These are phyloP conservation scores for Hamamelis virginiana DNA, from an alignment of 164 flowering plant genomes.

Conservation along the genomic window DNA sequence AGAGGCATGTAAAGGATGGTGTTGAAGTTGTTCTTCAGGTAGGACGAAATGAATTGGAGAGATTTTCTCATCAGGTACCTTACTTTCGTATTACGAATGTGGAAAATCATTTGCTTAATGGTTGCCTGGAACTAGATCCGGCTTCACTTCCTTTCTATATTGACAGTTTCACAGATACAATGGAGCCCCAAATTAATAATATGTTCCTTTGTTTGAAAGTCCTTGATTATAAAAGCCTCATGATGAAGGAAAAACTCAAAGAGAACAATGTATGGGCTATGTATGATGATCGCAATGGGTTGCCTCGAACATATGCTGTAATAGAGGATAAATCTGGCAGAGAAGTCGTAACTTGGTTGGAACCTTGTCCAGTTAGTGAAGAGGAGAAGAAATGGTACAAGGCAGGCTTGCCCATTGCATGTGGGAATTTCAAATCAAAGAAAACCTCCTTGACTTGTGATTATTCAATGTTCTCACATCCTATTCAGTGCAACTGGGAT, in stretches of 20 bases:
- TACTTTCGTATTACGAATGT: not conserved
- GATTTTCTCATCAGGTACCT: conserved; percentile 6
- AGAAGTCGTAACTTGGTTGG: not conserved
- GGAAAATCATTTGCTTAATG: not conserved
- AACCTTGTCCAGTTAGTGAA: not conserved
- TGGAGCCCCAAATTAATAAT: not conserved
- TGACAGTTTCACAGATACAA: not conserved
- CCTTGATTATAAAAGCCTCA: not conserved
- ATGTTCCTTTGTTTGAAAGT: not conserved
- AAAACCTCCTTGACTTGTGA: not conserved
- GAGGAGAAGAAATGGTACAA: conserved; percentile 10
- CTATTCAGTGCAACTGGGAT: not conserved
- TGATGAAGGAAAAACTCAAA: not conserved
- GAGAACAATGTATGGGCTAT: conserved; percentile 1
- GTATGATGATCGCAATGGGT: not conserved
- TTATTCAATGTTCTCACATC: conserved; percentile 4
- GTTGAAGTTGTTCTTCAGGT: conserved; percentile 1
- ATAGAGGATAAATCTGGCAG: not conserved
- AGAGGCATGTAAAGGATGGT: conserved; percentile 1
- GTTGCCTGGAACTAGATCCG: conserved; percentile 7
- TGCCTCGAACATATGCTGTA: not conserved
- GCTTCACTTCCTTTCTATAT: not conserved
- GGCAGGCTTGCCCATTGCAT: conserved; percentile 1
- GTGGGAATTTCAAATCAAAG: conserved; percentile 7
- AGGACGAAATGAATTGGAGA: not conserved